Percentiles rank a stretch among this genome's conserved stretches.
Evolutionary conservation across 345 rosid genomes (phyloP).

Genomic region (Psidium friedrichsthalianum): DNA sequence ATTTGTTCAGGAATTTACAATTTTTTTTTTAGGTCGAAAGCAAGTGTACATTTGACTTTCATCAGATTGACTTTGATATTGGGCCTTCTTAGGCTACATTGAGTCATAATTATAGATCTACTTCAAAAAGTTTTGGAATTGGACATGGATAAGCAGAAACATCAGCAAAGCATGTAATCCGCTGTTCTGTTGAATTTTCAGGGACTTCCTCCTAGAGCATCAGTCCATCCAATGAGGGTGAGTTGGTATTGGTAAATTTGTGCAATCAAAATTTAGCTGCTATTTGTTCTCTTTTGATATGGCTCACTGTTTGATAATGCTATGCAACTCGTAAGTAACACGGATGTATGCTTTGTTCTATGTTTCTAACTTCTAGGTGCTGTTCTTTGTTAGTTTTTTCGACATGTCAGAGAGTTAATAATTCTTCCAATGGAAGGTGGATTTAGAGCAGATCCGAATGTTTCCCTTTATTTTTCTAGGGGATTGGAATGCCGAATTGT

Average conservation of each 20-base stretch:
- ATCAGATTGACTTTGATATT: neutral
- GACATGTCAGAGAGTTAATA: neutral
- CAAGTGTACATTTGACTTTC: neutral
- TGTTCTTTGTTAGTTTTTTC: too few relatives aligned
- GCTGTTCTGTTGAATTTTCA: slow-evolving; percentile 12
- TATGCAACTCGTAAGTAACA: neutral
- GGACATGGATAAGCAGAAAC: neutral
- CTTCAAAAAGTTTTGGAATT: neutral
- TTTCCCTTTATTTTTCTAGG: neutral
- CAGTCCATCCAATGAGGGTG: slow-evolving; percentile 99
- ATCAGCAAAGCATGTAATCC: neutral
- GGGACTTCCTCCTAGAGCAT: slow-evolving; percentile 98
- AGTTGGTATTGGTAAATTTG: slow-evolving; percentile 18
- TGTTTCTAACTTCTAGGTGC: neutral
- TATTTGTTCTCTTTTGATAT: slow-evolving; percentile 4
- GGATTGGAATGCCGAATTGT: neutral
- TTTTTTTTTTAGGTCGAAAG: neutral
- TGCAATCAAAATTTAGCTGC: neutral
- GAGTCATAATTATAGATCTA: neutral
- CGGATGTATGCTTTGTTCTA: neutral
- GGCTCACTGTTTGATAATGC: neutral
- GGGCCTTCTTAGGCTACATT: neutral
- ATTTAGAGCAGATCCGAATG: neutral
- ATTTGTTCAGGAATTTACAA: neutral
- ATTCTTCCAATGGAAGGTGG: neutral